Evolutionary conservation across 805 yeast species (phyloP).

Genomic region (Ogataea pilisensis): DNA sequence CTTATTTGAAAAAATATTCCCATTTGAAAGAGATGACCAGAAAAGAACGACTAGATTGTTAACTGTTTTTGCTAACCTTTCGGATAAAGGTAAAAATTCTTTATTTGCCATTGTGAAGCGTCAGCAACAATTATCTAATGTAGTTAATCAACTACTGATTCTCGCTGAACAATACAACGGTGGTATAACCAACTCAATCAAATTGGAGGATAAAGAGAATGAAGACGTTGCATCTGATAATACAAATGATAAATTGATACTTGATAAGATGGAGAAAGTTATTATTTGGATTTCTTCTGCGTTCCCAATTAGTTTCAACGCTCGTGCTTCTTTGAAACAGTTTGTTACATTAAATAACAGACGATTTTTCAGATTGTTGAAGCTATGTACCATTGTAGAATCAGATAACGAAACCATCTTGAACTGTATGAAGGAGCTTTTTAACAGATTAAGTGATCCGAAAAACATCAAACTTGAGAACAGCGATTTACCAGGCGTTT

Average conservation of each 20-base stretch:
- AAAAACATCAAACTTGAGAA: slow-evolving; percentile 38
- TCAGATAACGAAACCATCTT: slow-evolving; percentile 57
- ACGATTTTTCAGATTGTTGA: slow-evolving; percentile 54
- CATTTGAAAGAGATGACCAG: slow-evolving; percentile 40
- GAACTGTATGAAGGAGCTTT: slow-evolving; percentile 61
- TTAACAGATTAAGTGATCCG: slow-evolving; percentile 49
- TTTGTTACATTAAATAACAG: slow-evolving; percentile 55
- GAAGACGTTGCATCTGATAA: background rate
- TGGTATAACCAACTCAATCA: slow-evolving; percentile 17
- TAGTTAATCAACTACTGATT: slow-evolving; percentile 44
- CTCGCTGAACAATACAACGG: slow-evolving; percentile 43
- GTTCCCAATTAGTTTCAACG: slow-evolving; percentile 48
- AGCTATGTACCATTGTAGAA: slow-evolving; percentile 48
- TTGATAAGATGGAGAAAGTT: slow-evolving; percentile 46
- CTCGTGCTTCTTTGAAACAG: slow-evolving; percentile 46
- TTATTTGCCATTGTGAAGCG: slow-evolving; percentile 67
- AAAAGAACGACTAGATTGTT: slow-evolving; percentile 53
- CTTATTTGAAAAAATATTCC: slow-evolving; percentile 57
- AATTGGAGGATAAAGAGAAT: slow-evolving; percentile 17
- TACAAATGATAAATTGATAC: slow-evolving; percentile 5
- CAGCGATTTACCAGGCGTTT: slow-evolving; percentile 25
- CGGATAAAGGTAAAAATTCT: slow-evolving; percentile 56
- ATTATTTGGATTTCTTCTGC: slow-evolving; percentile 57
- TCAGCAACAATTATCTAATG: slow-evolving; percentile 57
- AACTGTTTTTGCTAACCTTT: slow-evolving; percentile 43